These are phyloP conservation scores for Penicillium sp. DNA, from an alignment of 2,329 filamentous ascomycete genomes.

Conservation along the genomic window DNA sequence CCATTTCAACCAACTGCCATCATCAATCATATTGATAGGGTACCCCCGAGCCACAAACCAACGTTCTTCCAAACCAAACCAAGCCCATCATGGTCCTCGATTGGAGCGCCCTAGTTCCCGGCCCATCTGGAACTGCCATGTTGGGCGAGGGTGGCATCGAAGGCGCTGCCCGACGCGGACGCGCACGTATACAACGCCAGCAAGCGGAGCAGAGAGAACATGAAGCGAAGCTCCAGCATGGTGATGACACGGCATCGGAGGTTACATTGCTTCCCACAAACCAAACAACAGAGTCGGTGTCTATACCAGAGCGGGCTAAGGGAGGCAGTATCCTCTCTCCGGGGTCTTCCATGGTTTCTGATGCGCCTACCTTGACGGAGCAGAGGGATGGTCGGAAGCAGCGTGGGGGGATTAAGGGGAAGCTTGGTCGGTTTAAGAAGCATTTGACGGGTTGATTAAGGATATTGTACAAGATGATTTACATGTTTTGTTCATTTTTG, in stretches of 20 bases:
- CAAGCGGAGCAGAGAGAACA: not conserved
- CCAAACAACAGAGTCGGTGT: not conserved
- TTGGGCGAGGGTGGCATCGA: slow-evolving; percentile 16
- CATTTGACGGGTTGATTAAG: not conserved
- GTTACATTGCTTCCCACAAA: not conserved
- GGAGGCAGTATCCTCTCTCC: not conserved
- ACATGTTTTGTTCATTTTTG: no score
- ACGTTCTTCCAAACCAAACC: not conserved
- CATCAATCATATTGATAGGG: not conserved
- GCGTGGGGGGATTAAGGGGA: not conserved
- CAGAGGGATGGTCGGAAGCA: not conserved
- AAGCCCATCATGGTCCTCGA: slow-evolving; percentile 7
- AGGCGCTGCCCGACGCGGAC: slow-evolving; percentile 9
- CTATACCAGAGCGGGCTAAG: not conserved
- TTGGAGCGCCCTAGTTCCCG: slow-evolving; percentile 10
- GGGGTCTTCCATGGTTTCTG: not conserved
- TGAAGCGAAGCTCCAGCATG: not conserved
- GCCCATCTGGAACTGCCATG: slow-evolving; percentile 15
- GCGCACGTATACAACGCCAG: slow-evolving; percentile 6
- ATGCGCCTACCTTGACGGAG: not conserved
- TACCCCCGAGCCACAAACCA: not conserved
- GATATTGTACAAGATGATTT: no score
- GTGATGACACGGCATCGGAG: not conserved
- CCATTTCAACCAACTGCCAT: no score
- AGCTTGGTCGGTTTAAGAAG: not conserved